Evolutionary conservation across 2,329 filamentous ascomycete genomes (phyloP), one percentile per base, ranked within the genome.

Genomic region (Dryadomyces sulphureus): DNA sequence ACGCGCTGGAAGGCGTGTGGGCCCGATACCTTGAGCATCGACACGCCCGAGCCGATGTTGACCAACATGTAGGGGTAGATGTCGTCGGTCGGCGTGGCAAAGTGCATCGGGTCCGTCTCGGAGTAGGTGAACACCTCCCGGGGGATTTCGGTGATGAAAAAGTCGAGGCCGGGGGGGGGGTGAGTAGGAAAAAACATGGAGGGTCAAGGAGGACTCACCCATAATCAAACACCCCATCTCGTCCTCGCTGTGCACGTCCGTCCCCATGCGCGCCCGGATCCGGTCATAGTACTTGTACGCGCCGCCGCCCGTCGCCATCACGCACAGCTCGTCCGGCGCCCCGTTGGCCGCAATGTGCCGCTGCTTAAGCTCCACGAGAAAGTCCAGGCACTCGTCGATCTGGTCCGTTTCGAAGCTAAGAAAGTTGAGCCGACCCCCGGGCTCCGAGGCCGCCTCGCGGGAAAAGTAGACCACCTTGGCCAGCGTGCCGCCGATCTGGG

Each of bases 221-320:
- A 92, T 92, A 52, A 98, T 98, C 48, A 98, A 67, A 60, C 92
- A 98, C 62, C 94, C 88, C 92, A 98, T 98, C 66, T 98, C 92
- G 58, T 98, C 92, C 63, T 96, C 92, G 38, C 88, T 73, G 56
- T 89, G 69, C 19, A 98, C 88, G 59, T 95, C 84, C 2, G 94
- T 85, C 14, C 84, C 84, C 43, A 98, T 67, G 5, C 81, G 79
- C 51, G 90, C 77, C 58, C 79, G 81, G 55, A 98, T 87, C 62
- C 79, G 81, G 61, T 96, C 88, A 62, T 96, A 95, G 65, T 85
- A 98, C 62, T 96, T 95, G 71, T 85, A 96, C 5, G 92, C 89
- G 19, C 92, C 92, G 24, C 92, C 92, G 6, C 92, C 92, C 0
- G 92, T 98, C 2, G 92, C 92, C 79, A 96, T 93, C 52, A 98